A percentile compares a stretch with the other conserved stretches of the same genome.
Evolutionary conservation across 352 stramenopile genomes (phyloP).

Genomic region (Phytophthora sp.): DNA sequence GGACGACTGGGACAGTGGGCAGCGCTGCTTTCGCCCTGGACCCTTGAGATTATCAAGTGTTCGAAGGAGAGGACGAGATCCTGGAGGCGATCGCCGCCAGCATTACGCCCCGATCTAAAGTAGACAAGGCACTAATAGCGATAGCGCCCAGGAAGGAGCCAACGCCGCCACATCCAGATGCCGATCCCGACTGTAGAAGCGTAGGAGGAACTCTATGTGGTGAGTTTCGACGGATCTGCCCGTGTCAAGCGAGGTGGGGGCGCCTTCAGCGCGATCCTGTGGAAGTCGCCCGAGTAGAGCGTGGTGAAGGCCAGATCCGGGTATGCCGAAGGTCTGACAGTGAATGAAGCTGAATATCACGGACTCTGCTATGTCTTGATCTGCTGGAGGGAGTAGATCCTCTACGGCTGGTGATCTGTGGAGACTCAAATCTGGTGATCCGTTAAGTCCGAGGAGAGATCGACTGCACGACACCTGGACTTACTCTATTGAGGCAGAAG

Average conservation of each 20-base stretch:
- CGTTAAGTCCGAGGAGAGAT: slow-evolving; percentile 6
- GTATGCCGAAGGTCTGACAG: neutral
- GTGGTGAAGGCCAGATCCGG: neutral
- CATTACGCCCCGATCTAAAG: neutral
- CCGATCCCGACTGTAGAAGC: neutral
- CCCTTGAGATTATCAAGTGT: neutral
- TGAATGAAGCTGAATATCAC: slow-evolving; percentile 1
- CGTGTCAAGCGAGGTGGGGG: neutral
- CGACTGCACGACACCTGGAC: slow-evolving; percentile 3
- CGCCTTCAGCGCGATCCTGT: neutral
- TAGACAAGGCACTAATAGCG: neutral
- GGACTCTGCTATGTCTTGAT: neutral
- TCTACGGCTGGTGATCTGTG: neutral
- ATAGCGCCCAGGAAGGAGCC: neutral
- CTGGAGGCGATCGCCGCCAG: neutral
- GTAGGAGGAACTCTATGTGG: neutral
- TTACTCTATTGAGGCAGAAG: neutral
- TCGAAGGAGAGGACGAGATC: slow-evolving; percentile 1
- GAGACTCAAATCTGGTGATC: slow-evolving; percentile 1
- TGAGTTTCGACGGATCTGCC: neutral
- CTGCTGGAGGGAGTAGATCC: neutral
- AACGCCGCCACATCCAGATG: neutral
- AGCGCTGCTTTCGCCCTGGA: neutral
- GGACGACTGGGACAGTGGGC: neutral
- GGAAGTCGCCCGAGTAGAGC: neutral